Percentiles rank a stretch among this genome's conserved stretches.
Evolutionary conservation across 306 rosid species (phyloP).

Genomic region (Canavalia gladiata): DNA sequence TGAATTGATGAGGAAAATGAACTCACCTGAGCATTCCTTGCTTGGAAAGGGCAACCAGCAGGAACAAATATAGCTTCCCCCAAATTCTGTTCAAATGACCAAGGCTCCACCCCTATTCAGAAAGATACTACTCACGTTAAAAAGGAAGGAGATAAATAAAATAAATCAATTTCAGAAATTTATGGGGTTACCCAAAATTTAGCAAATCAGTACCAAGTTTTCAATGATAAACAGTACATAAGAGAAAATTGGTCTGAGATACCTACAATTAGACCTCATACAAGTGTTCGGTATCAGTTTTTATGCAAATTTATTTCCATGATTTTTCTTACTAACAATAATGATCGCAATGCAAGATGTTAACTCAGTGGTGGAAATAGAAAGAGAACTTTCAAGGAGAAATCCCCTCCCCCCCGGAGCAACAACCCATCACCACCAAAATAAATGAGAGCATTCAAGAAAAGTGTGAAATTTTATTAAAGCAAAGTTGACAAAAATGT

Average conservation of each 20-base stretch:
- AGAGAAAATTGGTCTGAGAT: constrained; percentile 4
- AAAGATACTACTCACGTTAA: constrained; percentile 43
- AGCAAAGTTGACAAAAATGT: no score
- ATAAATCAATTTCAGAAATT: constrained; percentile 2
- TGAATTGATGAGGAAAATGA: constrained; percentile 40
- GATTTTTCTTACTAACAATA: constrained; percentile 13
- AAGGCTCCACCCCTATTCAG: constrained; percentile 85
- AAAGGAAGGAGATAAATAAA: constrained; percentile 30
- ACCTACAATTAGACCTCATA: constrained; percentile 19
- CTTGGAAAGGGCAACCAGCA: constrained; percentile 98
- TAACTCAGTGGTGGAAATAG: neutral
- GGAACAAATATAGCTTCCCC: constrained; percentile 96
- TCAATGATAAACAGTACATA: constrained; percentile 26
- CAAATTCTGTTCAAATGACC: constrained; percentile 92
- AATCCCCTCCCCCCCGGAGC: no score
- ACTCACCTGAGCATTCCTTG: constrained; percentile 82
- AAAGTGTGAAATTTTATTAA: no score
- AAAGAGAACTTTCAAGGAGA: no score
- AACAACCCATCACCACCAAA: no score
- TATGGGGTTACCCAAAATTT: constrained; percentile 30
- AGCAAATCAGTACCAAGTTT: constrained; percentile 29
- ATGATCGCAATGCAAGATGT: constrained; percentile 1
- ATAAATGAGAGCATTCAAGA: no score
- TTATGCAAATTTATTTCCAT: constrained; percentile 7
- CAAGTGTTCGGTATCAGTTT: neutral